A percentile compares a stretch with the other conserved stretches of the same genome.
Evolutionary conservation across 345 rosid genomes (phyloP).

Genomic region (Turnera subulata): DNA sequence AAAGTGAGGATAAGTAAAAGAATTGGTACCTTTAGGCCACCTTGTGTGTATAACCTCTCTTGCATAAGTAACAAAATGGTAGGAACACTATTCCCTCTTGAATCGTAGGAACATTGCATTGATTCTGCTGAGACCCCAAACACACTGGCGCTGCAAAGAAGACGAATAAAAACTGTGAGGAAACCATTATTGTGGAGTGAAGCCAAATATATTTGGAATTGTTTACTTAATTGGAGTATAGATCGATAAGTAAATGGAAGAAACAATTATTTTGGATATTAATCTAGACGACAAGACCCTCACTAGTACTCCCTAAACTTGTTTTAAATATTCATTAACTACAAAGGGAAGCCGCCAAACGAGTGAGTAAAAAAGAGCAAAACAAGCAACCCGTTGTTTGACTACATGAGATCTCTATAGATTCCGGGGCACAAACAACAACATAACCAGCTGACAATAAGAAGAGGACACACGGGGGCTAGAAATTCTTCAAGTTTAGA

Average conservation of each 20-base stretch:
- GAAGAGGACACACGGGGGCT: no score
- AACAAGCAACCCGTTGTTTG: neutral
- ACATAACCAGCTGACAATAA: no score
- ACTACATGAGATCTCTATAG: neutral
- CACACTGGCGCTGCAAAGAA: conserved; percentile 69
- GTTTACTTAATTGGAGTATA: no score
- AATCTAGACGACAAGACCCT: no score
- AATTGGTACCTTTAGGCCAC: conserved; percentile 67
- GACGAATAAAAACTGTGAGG: conserved; percentile 5
- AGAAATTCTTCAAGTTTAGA: no score
- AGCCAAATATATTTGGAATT: no score
- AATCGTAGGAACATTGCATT: conserved; percentile 84
- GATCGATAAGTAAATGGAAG: no score
- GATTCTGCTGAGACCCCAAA: conserved; percentile 98
- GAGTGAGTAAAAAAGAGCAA: neutral
- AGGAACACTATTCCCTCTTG: conserved; percentile 84
- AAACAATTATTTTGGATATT: no score
- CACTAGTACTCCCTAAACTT: no score
- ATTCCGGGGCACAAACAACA: neutral
- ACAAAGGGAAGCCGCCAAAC: neutral
- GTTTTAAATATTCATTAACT: no score
- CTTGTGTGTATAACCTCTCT: conserved; percentile 64
- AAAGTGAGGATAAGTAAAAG: neutral
- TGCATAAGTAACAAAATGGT: conserved; percentile 95
- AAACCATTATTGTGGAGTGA: no score